Evolutionary conservation across 2,329 filamentous ascomycete species (phyloP).

Genomic region (Apiospora rasikravindrae): DNA sequence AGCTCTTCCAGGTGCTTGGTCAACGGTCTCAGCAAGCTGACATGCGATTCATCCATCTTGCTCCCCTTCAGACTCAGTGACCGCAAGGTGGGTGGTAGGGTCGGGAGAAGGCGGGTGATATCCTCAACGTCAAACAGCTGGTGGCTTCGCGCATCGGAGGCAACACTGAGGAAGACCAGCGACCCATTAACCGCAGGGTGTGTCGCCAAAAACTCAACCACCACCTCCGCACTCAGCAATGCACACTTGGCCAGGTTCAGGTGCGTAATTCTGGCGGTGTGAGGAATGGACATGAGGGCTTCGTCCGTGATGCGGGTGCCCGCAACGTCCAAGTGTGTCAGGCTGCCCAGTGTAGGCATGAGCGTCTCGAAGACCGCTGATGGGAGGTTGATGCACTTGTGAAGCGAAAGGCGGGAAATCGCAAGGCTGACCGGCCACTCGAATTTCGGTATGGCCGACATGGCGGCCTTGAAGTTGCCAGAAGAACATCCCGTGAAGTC

Average conservation of each 20-base stretch:
- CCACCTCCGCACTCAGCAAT: conserved; percentile 66
- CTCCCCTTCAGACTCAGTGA: conserved; percentile 80
- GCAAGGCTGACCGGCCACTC: conserved; percentile 61
- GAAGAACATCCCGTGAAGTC: conserved; percentile 82
- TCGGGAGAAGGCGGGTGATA: conserved; percentile 67
- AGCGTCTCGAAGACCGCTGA: conserved; percentile 70
- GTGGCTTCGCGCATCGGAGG: conserved; percentile 74
- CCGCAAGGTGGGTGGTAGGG: conserved; percentile 69
- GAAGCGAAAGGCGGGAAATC: conserved; percentile 73
- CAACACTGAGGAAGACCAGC: conserved; percentile 75
- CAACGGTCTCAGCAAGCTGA: conserved; percentile 66
- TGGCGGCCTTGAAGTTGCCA: conserved; percentile 67
- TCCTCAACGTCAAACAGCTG: conserved; percentile 72
- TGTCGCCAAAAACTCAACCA: conserved; percentile 72
- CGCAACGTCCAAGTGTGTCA: conserved; percentile 82
- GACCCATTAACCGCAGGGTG: conserved; percentile 71
- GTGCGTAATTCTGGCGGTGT: conserved; percentile 75
- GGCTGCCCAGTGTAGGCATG: conserved; percentile 69
- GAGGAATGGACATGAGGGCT: conserved; percentile 72
- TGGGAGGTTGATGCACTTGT: conserved; percentile 77
- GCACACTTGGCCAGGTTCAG: conserved; percentile 80
- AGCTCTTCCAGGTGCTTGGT: conserved; percentile 79
- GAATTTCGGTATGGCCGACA: conserved; percentile 57
- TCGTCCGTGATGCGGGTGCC: conserved; percentile 77
- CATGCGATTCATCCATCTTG: conserved; percentile 68